phyloP scores from a whole-genome alignment of 495 filamentous ascomycete species.

The Penicillium cosmopolitanum region DNA sequence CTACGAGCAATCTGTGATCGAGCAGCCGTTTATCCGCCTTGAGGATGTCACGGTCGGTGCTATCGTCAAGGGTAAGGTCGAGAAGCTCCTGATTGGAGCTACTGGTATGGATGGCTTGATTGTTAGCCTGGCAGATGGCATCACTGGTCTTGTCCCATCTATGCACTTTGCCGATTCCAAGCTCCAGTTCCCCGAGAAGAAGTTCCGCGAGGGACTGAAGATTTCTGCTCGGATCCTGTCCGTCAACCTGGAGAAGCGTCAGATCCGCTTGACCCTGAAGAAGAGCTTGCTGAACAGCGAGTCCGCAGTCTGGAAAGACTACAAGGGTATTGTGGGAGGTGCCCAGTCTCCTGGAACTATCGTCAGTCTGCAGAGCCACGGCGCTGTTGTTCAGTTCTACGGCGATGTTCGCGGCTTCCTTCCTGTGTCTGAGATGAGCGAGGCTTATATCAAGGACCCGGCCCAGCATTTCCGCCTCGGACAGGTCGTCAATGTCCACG shows the following conservation, averaged over 20 bases:
- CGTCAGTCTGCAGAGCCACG: constrained; percentile 71
- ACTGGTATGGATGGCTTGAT: constrained; percentile 77
- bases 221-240: constrained; percentile 86
- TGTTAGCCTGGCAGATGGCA: constrained; percentile 80
- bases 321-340: constrained; percentile 67
- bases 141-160: constrained; percentile 83
- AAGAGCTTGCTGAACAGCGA: constrained; percentile 93
- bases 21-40: constrained; percentile 85
- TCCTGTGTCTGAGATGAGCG: constrained; percentile 95
- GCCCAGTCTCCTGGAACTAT: constrained; percentile 82
- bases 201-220: constrained; percentile 84
- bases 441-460: constrained; percentile 89
- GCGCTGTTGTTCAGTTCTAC: constrained; percentile 93
- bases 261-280: constrained; percentile 87
- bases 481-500: constrained; percentile 86
- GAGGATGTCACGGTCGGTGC: constrained; percentile 86
- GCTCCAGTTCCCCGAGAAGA: constrained; percentile 91
- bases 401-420: constrained; percentile 80
- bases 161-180: constrained; percentile 86
- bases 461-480: constrained; percentile 85
- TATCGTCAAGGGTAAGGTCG: constrained; percentile 79
- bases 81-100: constrained; percentile 77
- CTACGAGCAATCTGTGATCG: constrained; percentile 76
- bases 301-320: constrained; percentile 71
- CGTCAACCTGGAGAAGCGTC: constrained; percentile 71